phyloP scores from a whole-genome alignment of 805 yeast genomes.

The Clavispora vitiphila region DNA sequence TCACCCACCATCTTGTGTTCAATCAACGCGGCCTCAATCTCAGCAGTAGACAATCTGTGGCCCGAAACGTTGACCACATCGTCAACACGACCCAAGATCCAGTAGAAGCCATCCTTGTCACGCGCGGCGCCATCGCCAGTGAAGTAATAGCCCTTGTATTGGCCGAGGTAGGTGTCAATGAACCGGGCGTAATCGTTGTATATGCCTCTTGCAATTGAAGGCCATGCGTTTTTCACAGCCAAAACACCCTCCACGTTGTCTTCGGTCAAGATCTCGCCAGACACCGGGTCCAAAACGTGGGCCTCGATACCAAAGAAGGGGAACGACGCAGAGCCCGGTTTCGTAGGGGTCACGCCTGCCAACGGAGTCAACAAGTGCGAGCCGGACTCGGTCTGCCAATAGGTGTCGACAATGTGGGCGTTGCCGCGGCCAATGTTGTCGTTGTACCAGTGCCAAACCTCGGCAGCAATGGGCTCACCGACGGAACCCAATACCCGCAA shows the following conservation, averaged over 20 bases:
- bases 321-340: constrained; percentile 95
- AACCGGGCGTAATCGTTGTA: constrained; percentile 83
- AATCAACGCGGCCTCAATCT: constrained; percentile 87
- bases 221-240: constrained; percentile 90
- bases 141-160: constrained; percentile 91
- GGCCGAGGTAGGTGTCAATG: constrained; percentile 87
- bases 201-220: constrained; percentile 97
- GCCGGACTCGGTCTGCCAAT: constrained; percentile 99
- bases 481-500: constrained; percentile 93
- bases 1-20: constrained; percentile 81
- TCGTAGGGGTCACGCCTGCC: constrained; percentile 91
- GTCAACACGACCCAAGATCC: constrained; percentile 98
- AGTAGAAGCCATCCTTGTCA: constrained; percentile 92
- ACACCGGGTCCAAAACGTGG: constrained; percentile 85
- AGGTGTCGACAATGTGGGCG: constrained; percentile 91
- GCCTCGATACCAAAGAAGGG: constrained; percentile 96
- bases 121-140: constrained; percentile 99
- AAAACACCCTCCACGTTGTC: constrained; percentile 95
- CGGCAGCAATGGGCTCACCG: constrained; percentile 98
- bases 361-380: constrained; percentile 91
- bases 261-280: constrained; percentile 78
- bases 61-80: constrained; percentile 98
- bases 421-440: constrained; percentile 85
- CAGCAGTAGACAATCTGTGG: constrained; percentile 97
- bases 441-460: constrained; percentile 98